These are phyloP conservation scores for Ophiostoma ulmi DNA, from an alignment of 2,329 filamentous ascomycete genomes.

Conservation along the genomic window DNA sequence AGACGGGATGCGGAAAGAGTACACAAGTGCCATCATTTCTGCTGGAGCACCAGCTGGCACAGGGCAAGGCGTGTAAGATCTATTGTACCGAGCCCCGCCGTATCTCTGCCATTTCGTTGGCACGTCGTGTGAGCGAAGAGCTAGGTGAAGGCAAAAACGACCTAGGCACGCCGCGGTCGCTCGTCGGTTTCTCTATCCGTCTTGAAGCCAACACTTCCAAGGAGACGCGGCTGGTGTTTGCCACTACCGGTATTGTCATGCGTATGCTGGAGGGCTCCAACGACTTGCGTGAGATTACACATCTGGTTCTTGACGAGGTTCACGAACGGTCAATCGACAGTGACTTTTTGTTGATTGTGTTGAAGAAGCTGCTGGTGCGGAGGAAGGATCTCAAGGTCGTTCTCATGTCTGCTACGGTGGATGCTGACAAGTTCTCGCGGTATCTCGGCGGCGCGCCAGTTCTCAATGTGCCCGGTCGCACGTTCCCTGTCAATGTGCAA, in stretches of 20 bases:
- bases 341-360: conserved; percentile 88
- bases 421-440: conserved; percentile 82
- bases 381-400: conserved; percentile 85
- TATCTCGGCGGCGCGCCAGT: conserved; percentile 84
- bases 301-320: conserved; percentile 94
- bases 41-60: conserved; percentile 77
- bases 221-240: conserved; percentile 82
- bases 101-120: conserved; percentile 93
- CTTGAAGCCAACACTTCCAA: conserved; percentile 80
- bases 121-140: conserved; percentile 88
- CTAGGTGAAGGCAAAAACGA: conserved; percentile 79
- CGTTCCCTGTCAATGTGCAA: conserved; percentile 82
- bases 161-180: conserved; percentile 72
- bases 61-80: conserved; percentile 79
- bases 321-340: conserved; percentile 96
- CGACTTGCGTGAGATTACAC: conserved; percentile 82
- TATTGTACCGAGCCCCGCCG: conserved; percentile 93
- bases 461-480: conserved; percentile 84
- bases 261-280: conserved; percentile 90
- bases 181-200: conserved; percentile 91
- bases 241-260: conserved; percentile 90
- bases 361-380: conserved; percentile 72
- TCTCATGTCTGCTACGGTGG: conserved; percentile 95
- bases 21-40: conserved; percentile 95
- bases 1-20: conserved; percentile 95